A percentile compares a stretch with the other conserved stretches of the same genome.
Evolutionary conservation across 768 basidiomycete genomes (phyloP).

Genomic region (Scleroderma citrinum): DNA sequence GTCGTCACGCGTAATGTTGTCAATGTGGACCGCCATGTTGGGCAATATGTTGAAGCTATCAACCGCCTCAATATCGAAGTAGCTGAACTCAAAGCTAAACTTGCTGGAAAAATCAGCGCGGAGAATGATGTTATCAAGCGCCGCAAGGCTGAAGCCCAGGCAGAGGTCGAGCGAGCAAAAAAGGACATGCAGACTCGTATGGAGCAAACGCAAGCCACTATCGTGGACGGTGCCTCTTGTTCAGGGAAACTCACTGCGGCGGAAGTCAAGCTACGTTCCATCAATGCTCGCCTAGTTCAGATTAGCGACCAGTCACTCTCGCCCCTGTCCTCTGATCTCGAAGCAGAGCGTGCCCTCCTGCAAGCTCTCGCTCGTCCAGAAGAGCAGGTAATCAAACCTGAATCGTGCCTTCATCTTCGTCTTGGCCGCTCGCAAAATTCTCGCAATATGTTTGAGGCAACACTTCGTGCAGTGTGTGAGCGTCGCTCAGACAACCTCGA

Average conservation of each 20-base stretch:
- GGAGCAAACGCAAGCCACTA: conserved; percentile 64
- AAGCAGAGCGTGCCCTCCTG: conserved; percentile 67
- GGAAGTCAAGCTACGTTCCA: conserved; percentile 57
- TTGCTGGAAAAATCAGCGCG: conserved; percentile 60
- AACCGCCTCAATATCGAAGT: conserved; percentile 82
- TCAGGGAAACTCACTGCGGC: conserved; percentile 67
- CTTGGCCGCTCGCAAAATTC: conserved; percentile 70
- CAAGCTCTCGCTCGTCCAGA: conserved; percentile 63
- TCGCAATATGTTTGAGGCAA: conserved; percentile 77
- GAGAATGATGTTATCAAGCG: conserved; percentile 62
- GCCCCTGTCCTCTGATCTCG: conserved; percentile 49
- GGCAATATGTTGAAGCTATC: conserved; percentile 92
- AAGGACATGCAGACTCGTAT: conserved; percentile 65
- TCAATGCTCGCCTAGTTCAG: conserved; percentile 56
- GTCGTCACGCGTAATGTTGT: conserved; percentile 94
- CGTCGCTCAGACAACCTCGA: conserved; percentile 75
- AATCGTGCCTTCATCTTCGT: conserved; percentile 52
- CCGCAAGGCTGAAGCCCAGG: conserved; percentile 62
- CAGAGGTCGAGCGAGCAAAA: conserved; percentile 71
- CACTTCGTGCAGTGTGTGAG: conserved; percentile 77
- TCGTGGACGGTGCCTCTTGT: conserved; percentile 72
- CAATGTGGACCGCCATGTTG: conserved; percentile 92
- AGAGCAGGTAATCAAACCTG: conserved; percentile 56
- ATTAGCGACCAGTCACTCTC: conserved; percentile 39
- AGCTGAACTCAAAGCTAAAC: conserved; percentile 77